Evolutionary conservation across 2,329 filamentous ascomycete genomes (phyloP).

Genomic region (Colletotrichum zoysiae): DNA sequence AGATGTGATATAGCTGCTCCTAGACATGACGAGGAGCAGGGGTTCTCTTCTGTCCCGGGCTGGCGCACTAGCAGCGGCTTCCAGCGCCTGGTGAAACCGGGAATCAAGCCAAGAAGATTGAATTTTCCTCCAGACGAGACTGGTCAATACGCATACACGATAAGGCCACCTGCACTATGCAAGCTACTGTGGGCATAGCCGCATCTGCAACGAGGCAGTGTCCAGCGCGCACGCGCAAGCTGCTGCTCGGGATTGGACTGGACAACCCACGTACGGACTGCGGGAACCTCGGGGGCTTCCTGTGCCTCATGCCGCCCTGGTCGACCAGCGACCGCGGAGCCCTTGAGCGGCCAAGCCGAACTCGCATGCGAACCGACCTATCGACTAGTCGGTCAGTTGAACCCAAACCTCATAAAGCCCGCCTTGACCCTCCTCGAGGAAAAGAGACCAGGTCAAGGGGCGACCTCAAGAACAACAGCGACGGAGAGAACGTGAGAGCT

Average conservation of each 20-base stretch:
- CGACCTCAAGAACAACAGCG: conserved; percentile 3
- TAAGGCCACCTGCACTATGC: conserved; percentile 34
- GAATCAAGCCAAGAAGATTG: conserved; percentile 8
- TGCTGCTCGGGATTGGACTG: conserved; percentile 26
- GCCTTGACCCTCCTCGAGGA: conserved; percentile 13
- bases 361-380: conserved; percentile 23
- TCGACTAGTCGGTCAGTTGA: conserved; percentile 19
- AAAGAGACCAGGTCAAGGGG: background rate
- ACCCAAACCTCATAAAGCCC: conserved; percentile 15
- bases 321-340: conserved; percentile 25
- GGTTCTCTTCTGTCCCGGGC: background rate
- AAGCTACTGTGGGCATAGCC: conserved; percentile 32
- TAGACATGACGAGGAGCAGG: conserved; percentile 2
- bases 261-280: conserved; percentile 16
- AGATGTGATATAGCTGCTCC: background rate
- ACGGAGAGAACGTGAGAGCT: conserved; percentile 33
- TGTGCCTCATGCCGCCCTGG: conserved; percentile 16
- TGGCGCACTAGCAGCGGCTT: conserved; percentile 3
- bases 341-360: conserved; percentile 28
- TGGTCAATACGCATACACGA: conserved; percentile 23
- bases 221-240: conserved; percentile 21
- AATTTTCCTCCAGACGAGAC: conserved; percentile 1
- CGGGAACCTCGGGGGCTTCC: conserved; percentile 18
- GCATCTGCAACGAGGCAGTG: conserved; percentile 18
- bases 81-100: conserved; percentile 24